phyloP scores from a whole-genome alignment of 164 flowering plant species.

The Umbellularia californica region DNA sequence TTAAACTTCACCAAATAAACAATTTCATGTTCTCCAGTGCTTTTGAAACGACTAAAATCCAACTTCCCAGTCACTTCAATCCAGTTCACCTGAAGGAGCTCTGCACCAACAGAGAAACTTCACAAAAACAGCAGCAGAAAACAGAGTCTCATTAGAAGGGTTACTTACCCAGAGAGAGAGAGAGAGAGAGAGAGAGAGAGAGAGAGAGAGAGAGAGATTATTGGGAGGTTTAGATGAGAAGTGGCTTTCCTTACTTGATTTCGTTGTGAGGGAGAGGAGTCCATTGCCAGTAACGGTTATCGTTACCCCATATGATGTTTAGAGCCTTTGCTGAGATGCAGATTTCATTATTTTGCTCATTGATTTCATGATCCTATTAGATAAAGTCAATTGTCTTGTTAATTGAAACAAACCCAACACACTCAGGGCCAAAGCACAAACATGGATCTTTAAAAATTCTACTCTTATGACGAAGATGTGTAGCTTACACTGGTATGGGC shows the following conservation, averaged over 20 bases:
- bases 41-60: background rate
- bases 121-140: background rate
- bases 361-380: background rate
- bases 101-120: constrained; percentile 14
- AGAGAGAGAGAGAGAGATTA: too few species aligned
- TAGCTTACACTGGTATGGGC: background rate
- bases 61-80: constrained; percentile 20
- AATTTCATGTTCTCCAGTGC: constrained; percentile 3
- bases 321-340: constrained; percentile 9
- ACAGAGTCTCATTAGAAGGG: background rate
- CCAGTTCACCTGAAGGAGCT: constrained; percentile 31
- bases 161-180: background rate
- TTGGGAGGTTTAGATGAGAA: background rate
- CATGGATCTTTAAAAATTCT: background rate
- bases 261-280: background rate
- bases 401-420: background rate
- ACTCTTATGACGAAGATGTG: background rate
- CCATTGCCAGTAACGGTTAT: constrained; percentile 21
- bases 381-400: background rate
- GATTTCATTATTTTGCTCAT: background rate
- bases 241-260: background rate
- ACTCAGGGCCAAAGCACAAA: background rate
- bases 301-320: constrained; percentile 20
- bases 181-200: too few species aligned
- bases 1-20: constrained; percentile 23